Percentiles rank a stretch among this genome's conserved stretches.
Conservation (phyloP, 352 stramenopile genomes). For the Pythium aristosporum region DNA sequence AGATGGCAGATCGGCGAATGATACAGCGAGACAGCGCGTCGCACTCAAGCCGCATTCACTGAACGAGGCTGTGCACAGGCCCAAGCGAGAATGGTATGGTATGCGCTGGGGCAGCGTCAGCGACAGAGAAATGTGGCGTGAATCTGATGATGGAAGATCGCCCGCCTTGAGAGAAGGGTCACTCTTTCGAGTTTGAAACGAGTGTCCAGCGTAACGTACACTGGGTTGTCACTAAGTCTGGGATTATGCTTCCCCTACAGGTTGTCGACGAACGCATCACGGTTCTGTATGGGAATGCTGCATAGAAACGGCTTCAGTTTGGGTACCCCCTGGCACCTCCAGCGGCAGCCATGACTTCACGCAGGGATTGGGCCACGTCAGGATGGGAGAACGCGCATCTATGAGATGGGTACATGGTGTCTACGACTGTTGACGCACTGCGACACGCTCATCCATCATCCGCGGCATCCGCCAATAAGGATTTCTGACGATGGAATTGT, state of each 20-base stretch:
- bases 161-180: not conserved
- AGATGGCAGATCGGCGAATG: conserved; percentile 5
- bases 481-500: too few relatives aligned
- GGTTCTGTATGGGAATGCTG: not conserved
- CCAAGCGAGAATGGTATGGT: too few relatives aligned
- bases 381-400: not conserved
- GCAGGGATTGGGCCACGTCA: not conserved
- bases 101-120: not conserved
- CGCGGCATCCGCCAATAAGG: too few relatives aligned
- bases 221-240: not conserved
- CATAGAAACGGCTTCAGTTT: conserved; percentile 20
- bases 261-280: conserved; percentile 8
- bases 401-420: not conserved
- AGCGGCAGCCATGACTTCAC: not conserved
- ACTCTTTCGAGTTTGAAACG: conserved; percentile 11
- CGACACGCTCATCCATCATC: not conserved
- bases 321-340: not conserved
- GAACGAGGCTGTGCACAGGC: too few relatives aligned
- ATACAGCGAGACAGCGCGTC: conserved; percentile 8
- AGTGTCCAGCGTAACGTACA: not conserved
- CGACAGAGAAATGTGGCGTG: conserved; percentile 15
- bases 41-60: not conserved
- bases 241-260: not conserved
- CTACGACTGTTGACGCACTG: not conserved
- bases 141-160: conserved; percentile 11